phyloP scores from a whole-genome alignment of 1,139 yeast genomes.

The Kurtzmaniella quercitrusa region DNA sequence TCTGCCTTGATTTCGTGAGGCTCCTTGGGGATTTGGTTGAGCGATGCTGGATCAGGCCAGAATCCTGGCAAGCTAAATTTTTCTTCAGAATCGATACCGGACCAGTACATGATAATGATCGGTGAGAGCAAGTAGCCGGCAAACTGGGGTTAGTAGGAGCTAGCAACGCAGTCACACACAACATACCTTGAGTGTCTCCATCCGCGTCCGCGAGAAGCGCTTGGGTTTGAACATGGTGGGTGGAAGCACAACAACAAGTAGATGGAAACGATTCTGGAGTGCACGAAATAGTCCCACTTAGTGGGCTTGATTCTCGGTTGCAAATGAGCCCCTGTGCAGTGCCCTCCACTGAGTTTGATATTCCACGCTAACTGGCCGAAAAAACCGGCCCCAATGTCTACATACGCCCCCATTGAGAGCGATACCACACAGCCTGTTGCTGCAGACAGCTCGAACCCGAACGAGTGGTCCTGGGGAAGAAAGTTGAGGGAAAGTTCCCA shows the following conservation, averaged over 20 bases:
- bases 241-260: too few species aligned
- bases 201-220: slow-evolving; percentile 45
- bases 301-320: too few species aligned
- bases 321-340: background rate
- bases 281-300: background rate
- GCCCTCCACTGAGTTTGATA: background rate
- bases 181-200: slow-evolving; percentile 66
- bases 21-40: slow-evolving; percentile 88
- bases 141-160: slow-evolving; percentile 44
- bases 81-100: slow-evolving; percentile 83
- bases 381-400: slow-evolving; percentile 7
- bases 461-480: slow-evolving; percentile 23
- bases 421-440: slow-evolving; percentile 16
- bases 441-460: slow-evolving; percentile 10
- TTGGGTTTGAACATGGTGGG: slow-evolving; percentile 1
- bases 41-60: slow-evolving; percentile 94
- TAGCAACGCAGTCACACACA: background rate
- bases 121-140: slow-evolving; percentile 85
- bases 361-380: background rate
- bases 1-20: slow-evolving; percentile 91
- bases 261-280: too few species aligned
- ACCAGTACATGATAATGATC: slow-evolving; percentile 83
- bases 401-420: slow-evolving; percentile 27
- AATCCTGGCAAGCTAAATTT: slow-evolving; percentile 92
- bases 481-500: slow-evolving; percentile 63